Conservation (phyloP, 805 yeast species). For the Yarrowia bubula region DNA sequence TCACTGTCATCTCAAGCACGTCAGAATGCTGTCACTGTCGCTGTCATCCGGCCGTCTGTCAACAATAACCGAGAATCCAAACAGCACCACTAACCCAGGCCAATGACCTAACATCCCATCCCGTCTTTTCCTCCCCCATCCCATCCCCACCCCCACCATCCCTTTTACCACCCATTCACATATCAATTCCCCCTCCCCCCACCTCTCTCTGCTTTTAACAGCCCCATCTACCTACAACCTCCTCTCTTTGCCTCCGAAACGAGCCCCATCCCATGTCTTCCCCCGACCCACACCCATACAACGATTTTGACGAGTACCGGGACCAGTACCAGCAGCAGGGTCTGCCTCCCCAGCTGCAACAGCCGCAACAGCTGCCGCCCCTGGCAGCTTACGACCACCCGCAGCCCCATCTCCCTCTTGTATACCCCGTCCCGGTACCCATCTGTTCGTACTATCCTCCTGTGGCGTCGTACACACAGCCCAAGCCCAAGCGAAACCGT, state of each 20-base stretch:
- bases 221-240: background rate
- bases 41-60: background rate
- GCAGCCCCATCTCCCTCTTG: conserved; percentile 1
- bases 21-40: conserved; percentile 13
- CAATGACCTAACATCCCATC: conserved; percentile 12
- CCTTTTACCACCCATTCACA: background rate
- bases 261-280: conserved; percentile 21
- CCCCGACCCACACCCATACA: background rate
- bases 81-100: background rate
- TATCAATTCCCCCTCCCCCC: background rate
- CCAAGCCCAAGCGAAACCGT: conserved; percentile 11
- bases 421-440: conserved; percentile 19
- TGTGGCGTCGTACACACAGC: conserved; percentile 36
- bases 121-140: background rate
- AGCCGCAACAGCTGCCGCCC: background rate
- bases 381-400: background rate
- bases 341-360: background rate
- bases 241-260: conserved; percentile 23
- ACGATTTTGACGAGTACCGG: conserved; percentile 4
- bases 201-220: conserved; percentile 8
- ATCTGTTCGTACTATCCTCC: conserved; percentile 31
- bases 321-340: conserved; percentile 2
- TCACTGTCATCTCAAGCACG: conserved; percentile 3
- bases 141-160: background rate
- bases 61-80: background rate